phyloP scores from a whole-genome alignment of 179 eudicot genomes.

The Spergularia azorica region DNA sequence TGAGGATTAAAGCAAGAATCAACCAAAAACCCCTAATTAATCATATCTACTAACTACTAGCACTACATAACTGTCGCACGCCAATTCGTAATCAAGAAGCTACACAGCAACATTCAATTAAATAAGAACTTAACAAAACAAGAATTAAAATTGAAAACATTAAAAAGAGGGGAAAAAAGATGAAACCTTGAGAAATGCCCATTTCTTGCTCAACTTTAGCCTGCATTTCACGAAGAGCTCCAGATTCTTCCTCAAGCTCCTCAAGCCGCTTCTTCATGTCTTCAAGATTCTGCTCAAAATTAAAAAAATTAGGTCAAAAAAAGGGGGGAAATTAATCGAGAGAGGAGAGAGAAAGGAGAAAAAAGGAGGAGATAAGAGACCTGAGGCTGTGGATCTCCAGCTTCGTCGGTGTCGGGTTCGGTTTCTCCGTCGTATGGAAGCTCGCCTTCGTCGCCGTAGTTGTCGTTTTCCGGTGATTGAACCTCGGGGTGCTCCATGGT shows the following conservation, averaged over 20 bases:
- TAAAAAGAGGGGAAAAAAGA: neutral
- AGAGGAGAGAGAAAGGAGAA: too few species aligned
- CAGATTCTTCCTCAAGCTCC: slow-evolving; percentile 45
- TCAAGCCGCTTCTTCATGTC: slow-evolving; percentile 36
- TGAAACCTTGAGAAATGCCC: slow-evolving; percentile 35
- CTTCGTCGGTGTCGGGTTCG: slow-evolving; percentile 7
- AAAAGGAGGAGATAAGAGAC: neutral
- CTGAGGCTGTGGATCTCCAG: slow-evolving; percentile 32
- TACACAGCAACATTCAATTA: neutral
- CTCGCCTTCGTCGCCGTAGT: slow-evolving; percentile 27
- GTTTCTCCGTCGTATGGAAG: slow-evolving; percentile 20
- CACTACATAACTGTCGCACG: too few species aligned
- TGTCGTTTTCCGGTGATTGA: slow-evolving; percentile 28
- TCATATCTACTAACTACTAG: too few species aligned
- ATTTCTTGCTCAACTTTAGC: slow-evolving; percentile 43
- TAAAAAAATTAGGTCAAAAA: neutral
- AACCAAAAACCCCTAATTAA: too few species aligned
- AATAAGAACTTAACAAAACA: neutral
- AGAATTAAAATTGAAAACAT: too few species aligned
- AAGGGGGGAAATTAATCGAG: neutral
- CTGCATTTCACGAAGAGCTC: slow-evolving; percentile 45
- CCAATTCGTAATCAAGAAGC: too few species aligned
- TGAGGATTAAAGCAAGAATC: too few species aligned
- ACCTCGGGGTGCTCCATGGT: slow-evolving; percentile 29
- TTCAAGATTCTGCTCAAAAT: slow-evolving; percentile 30